Base-by-base conservation (phyloP, 306 rosid genomes). In the Ormosia emarginata region DNA sequence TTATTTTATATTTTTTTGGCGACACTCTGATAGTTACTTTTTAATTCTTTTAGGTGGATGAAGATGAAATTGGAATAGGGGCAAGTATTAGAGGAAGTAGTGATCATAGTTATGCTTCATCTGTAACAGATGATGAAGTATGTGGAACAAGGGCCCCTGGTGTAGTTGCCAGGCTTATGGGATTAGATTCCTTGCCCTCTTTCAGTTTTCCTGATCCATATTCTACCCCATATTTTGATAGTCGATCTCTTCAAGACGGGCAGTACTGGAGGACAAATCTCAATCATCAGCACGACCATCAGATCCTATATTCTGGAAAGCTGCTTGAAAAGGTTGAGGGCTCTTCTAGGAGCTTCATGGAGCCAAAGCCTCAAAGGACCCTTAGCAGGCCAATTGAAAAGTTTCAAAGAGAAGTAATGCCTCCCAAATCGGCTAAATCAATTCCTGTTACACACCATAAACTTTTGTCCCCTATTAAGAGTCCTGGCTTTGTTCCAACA, bases 161-260 rank as follows among this genome's bases (percentile, higher is more conserved):
- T 46, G 92, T 93, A 18, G 92, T 93, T 32, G 97, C 95, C 67
- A 89, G 89, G 91, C 94, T 93, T 6, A 93, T 93, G 95, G 97
- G 97, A 65, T 84, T 93, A 75, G 95, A 93, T 71, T 81, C 92
- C 56, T 81, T 93, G 74, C 97, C 97, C n/a, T 71, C 87, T 73
- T 83, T 92, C 78, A 75, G 77, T 87, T 79, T 82, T 66, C 84
- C 83, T 34, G 97, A 93, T 66, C 80, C 97, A 11, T 80, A 85
- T 77, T 77, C 86, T 12, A 49, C 88, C 13, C 88, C 92, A 62
- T 85, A 57, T 71, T 88, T 83, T 73, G 97, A 91, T 55, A 87
- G 92, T 41, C 89, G 76, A 68, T 91, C 94, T 74, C 79, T 91
- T 75, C 90, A 67, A 62, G 92, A 89, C 4, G 81, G 73, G 63